Percentiles rank a stretch among this genome's conserved stretches.
Conservation (phyloP, 179 eudicot species). For the Silene coronaria region DNA sequence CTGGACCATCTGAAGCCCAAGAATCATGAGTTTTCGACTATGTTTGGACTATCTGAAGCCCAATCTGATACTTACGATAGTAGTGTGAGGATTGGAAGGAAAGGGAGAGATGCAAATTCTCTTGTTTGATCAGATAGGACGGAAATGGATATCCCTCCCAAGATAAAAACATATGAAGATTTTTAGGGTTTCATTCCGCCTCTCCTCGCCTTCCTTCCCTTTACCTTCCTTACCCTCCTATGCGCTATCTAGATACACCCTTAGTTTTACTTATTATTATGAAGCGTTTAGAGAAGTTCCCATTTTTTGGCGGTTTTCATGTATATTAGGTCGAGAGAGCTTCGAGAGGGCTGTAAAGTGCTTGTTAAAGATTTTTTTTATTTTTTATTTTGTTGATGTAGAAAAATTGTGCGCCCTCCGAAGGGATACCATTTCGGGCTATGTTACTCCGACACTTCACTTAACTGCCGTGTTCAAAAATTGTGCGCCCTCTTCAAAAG, state of each 20-base stretch:
- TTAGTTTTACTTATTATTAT: background rate
- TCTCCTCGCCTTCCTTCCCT: background rate
- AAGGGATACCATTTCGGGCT: too few species aligned
- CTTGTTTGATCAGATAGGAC: too few species aligned
- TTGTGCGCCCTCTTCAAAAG: too few species aligned
- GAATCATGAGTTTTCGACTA: slow-evolving; percentile 1
- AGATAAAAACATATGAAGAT: too few species aligned
- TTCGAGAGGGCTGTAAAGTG: background rate
- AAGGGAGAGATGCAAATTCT: too few species aligned
- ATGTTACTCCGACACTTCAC: too few species aligned
- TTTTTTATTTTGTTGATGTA: slow-evolving; percentile 3
- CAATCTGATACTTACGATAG: slow-evolving; percentile 5
- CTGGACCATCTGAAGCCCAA: slow-evolving; percentile 11
- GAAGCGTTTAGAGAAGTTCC: background rate
- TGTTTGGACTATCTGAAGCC: slow-evolving; percentile 1
- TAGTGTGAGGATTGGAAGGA: too few species aligned
- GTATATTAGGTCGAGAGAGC: slow-evolving; percentile 1
- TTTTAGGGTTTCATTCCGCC: too few species aligned
- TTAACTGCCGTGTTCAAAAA: too few species aligned
- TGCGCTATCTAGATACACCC: too few species aligned
- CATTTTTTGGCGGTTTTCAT: background rate
- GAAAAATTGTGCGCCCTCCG: background rate
- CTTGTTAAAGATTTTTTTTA: background rate
- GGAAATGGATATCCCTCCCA: background rate
- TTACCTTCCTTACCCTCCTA: too few species aligned